A percentile compares a stretch with the other conserved stretches of the same genome.
Evolutionary conservation across 164 flowering plant species (phyloP).

Genomic region (Nymphaea colorata): DNA sequence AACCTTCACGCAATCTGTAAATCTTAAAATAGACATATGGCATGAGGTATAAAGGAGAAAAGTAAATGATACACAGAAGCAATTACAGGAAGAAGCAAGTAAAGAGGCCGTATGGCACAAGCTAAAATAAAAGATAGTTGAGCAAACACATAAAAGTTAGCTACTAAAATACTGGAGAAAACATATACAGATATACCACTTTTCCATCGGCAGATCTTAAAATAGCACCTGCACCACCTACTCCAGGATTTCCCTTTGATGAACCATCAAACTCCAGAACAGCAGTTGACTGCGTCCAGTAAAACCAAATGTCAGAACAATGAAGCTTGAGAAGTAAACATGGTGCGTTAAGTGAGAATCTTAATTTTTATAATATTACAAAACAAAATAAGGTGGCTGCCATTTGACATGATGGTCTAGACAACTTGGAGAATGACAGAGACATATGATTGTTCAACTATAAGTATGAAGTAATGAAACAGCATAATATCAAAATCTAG

Average conservation of each 20-base stretch:
- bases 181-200: conserved; percentile 44
- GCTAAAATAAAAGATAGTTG: too few relatives aligned
- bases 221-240: conserved; percentile 85
- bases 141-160: background rate
- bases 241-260: conserved; percentile 94
- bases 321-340: background rate
- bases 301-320: background rate
- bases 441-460: too few relatives aligned
- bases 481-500: too few relatives aligned
- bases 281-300: conserved; percentile 31
- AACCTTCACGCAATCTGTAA: conserved; percentile 66
- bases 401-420: background rate
- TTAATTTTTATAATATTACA: too few relatives aligned
- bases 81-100: background rate
- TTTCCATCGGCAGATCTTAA: conserved; percentile 64
- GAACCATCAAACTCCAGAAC: conserved; percentile 93
- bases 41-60: background rate
- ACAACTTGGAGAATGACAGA: background rate
- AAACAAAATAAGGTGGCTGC: background rate
- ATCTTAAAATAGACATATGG: conserved; percentile 27
- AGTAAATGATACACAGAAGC: background rate
- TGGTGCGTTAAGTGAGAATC: too few relatives aligned
- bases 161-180: background rate
- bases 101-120: background rate
- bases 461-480: too few relatives aligned